These are phyloP conservation scores for cucumber (Cucumis sativus) DNA, from an alignment of 306 rosid genomes.

Conservation along the genomic window Cucumber_9930_V3 NC_026660.2:11648001-11648500, in stretches of 20 bases:
- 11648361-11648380: neutral
- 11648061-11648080: neutral
- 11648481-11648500: neutral
- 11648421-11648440: neutral
- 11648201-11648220: slow-evolving; percentile 85
- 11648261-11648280: slow-evolving; percentile 10
- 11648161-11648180: slow-evolving; percentile 96
- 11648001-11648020: slow-evolving; percentile 23
- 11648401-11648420: neutral
- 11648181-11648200: slow-evolving; percentile 79
- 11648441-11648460: neutral
- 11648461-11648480: neutral
- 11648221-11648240: slow-evolving; percentile 86
- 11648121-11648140: slow-evolving; percentile 58
- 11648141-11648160: slow-evolving; percentile 77
- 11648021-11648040: slow-evolving; percentile 9
- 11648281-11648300: slow-evolving; percentile 6
- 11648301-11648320: neutral
- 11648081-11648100: slow-evolving; percentile 9
- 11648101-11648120: neutral
- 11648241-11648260: slow-evolving; percentile 44
- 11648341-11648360: neutral
- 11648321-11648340: neutral
- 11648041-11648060: slow-evolving; percentile 3
- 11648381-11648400: neutral